Evolutionary conservation across 208 protist species (phyloP).

Genomic region (Crithidia expoeki): DNA sequence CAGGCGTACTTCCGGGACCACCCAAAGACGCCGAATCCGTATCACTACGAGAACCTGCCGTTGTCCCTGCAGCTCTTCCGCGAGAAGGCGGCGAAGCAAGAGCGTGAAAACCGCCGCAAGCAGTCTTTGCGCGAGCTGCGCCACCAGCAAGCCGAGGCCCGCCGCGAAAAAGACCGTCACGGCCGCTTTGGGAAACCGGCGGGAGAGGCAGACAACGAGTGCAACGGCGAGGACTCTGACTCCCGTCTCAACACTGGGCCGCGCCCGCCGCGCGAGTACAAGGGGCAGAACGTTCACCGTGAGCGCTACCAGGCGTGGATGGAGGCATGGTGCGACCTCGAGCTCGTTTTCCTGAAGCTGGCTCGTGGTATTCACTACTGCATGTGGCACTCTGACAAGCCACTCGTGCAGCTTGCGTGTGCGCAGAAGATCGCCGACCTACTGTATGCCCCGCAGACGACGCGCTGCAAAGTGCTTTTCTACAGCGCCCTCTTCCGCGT

Average conservation of each 20-base stretch:
- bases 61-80: slow-evolving; percentile 46
- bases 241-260: slow-evolving; percentile 18
- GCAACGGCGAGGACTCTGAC: slow-evolving; percentile 32
- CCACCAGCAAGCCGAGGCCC: slow-evolving; percentile 39
- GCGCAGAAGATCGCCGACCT: slow-evolving; percentile 77
- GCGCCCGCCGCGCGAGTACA: slow-evolving; percentile 34
- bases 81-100: slow-evolving; percentile 38
- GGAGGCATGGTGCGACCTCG: slow-evolving; percentile 68
- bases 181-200: slow-evolving; percentile 41
- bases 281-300: slow-evolving; percentile 39
- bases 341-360: slow-evolving; percentile 88
- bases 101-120: slow-evolving; percentile 38
- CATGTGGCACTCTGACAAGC: slow-evolving; percentile 94
- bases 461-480: slow-evolving; percentile 64
- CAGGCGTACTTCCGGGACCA: slow-evolving; percentile 50
- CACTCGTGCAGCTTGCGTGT: slow-evolving; percentile 86
- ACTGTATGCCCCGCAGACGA: slow-evolving; percentile 49
- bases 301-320: slow-evolving; percentile 69
- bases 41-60: slow-evolving; percentile 68
- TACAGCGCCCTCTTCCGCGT: slow-evolving; percentile 76
- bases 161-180: slow-evolving; percentile 33
- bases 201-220: slow-evolving; percentile 26
- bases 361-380: slow-evolving; percentile 87
- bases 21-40: slow-evolving; percentile 44
- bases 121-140: slow-evolving; percentile 40